These are phyloP conservation scores for Globisporangium heterothallicum DNA, from an alignment of 352 stramenopile species.

Conservation along the genomic window DNA sequence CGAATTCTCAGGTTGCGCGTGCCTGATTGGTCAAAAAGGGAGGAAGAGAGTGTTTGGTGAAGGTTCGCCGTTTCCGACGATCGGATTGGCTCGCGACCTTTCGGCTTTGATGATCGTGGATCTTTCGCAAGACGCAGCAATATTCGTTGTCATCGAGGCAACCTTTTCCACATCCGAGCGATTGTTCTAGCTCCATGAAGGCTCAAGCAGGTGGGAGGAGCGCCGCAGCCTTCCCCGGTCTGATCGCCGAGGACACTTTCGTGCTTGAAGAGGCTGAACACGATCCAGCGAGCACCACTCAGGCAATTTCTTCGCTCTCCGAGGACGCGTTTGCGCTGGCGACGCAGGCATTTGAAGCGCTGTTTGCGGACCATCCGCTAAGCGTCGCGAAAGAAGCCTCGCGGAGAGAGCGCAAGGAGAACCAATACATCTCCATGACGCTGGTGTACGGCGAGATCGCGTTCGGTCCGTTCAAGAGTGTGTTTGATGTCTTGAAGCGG, in stretches of 20 bases:
- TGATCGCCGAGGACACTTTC: constrained; percentile 2
- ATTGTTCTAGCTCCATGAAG: not conserved
- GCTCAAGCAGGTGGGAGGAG: not conserved
- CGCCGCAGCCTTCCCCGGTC: not conserved
- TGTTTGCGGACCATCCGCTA: constrained; percentile 44
- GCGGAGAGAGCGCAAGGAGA: constrained; percentile 37
- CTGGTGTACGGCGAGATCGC: constrained; percentile 89
- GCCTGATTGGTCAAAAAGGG: constrained; percentile 13
- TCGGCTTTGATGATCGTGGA: too few species aligned
- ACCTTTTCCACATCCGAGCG: too few species aligned
- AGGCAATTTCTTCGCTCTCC: constrained; percentile 23
- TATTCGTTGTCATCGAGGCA: too few species aligned
- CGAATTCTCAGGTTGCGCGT: not conserved
- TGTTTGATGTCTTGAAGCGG: constrained; percentile 57
- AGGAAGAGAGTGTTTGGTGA: constrained; percentile 1
- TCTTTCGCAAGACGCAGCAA: not conserved
- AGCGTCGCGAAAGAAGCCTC: constrained; percentile 34
- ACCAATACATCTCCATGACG: constrained; percentile 57
- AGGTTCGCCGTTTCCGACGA: constrained; percentile 14
- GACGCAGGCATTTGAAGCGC: constrained; percentile 31
- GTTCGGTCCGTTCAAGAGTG: constrained; percentile 70
- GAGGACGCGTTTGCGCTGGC: constrained; percentile 16
- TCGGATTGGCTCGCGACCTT: constrained; percentile 23
- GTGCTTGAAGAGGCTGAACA: constrained; percentile 9
- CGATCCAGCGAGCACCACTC: not conserved